Evolutionary conservation across 169 alveolate genomes (phyloP), one percentile per base, ranked within the genome.

Genomic region (Ichthyophthirius multifiliis): DNA sequence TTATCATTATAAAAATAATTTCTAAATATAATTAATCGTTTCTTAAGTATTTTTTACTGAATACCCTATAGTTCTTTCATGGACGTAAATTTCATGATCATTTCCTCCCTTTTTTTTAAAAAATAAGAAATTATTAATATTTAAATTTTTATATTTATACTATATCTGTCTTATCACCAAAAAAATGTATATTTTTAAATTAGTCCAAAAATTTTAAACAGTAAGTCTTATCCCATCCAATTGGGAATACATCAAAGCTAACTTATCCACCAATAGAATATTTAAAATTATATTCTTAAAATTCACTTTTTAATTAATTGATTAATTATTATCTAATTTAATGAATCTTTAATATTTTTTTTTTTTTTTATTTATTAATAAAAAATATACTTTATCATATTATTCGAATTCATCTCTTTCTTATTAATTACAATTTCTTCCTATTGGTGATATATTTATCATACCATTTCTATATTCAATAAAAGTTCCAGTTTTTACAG

Each of bases 191-290:
- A 74, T 96, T 96, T 32, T 91, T 96, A 85, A 83, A 97, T 15
- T 90, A 90, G 65, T 90, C 94, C 27, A 97, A 48, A 79, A 89
- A 96, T 64, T 87, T 84, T 43, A 97, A 83, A 44, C 98, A 96
- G 87, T 90, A 92, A 35, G 97, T 94, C 74, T 97, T 98, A 85
- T 97, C 99, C 98, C 99, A 96, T 4, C 99, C 99, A 92, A 75
- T 75, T 16, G 99, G 99, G 76, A 96, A 98, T 23, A 94, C 96
- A 88, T 98, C 99, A 45, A 98, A 90, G 44, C 99, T 95, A 20
- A 98, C 98, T 86, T 98, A 97, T 0, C 99, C 99, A 16, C 99
- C 99, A 39, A 98, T 96, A 18, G 98, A 92, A 84, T 94, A 96
- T 37, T 90, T 87, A 20, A 98, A 85, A 32, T 84, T 86, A 15